Evolutionary conservation across 192 early-diverging fungal species (phyloP), one percentile per base, ranked within the genome.

Genomic region (Gigaspora rosea): DNA sequence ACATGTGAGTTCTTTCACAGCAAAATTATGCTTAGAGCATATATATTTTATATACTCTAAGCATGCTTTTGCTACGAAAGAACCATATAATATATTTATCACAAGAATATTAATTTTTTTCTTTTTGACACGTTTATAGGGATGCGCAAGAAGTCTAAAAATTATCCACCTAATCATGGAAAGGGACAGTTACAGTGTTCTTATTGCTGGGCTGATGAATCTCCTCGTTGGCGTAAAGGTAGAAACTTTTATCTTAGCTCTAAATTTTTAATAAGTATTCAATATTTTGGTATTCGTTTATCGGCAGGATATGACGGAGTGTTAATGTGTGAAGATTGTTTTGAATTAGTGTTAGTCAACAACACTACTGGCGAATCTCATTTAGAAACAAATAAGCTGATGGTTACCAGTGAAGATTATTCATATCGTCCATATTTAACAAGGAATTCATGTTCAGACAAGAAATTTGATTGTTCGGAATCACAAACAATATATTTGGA

Each of bases 241-340:
- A 78, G 20, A 52, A 49, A 51, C 22, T 57, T 10, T 33, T 52
- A 27, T n/a, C 3, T 20, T 13, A 51, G 15, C 10, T 74, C 0
- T 11, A 27, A 49, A 33, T 36, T 51, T 27, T 32, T 12, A 3
- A 15, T 54, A 3, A 18, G 3, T 0, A 48, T 50, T 32, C 47
- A 49, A 15, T 46, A 16, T n/a, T 48, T 0, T 9, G 7, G 1
- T 56, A 13, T 51, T 65, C 61, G 18, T 41, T 57, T n/a, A 32
- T 13, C 12, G 27, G 27, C 69, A 87, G 92, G 92, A 6, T 92
- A 91, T 76, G 87, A 93, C 52, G 90, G 90, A 4, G 86, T 93
- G 7, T 79, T 91, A 4, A 90, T 93, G 90, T 93, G 92, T 75
- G 86, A 88, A 74, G 80, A 80, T 20, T 93, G 92, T 77, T 93